Evolutionary conservation across 164 flowering plant species (phyloP).

Genomic region (Umbellularia californica): DNA sequence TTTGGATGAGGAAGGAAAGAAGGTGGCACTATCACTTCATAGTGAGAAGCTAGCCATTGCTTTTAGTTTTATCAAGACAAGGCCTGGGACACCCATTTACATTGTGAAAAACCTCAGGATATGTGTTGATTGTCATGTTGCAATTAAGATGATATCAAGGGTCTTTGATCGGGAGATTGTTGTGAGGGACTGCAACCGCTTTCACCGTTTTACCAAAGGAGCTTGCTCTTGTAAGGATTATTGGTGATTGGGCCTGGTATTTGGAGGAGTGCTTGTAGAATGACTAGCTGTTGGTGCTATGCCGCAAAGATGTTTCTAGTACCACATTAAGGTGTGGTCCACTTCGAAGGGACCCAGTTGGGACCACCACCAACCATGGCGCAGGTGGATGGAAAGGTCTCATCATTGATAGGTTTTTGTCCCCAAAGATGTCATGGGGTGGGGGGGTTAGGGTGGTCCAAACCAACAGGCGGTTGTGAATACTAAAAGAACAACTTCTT

Average conservation of each 20-base stretch:
- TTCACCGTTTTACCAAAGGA: slow-evolving; percentile 31
- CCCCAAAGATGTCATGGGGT: no score
- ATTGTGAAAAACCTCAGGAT: slow-evolving; percentile 35
- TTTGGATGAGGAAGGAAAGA: slow-evolving; percentile 38
- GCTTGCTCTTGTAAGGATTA: slow-evolving; percentile 36
- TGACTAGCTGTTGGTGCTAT: background rate
- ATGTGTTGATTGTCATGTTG: slow-evolving; percentile 35
- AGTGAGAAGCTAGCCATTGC: slow-evolving; percentile 36
- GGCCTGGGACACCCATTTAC: slow-evolving; percentile 23
- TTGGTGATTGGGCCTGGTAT: slow-evolving; percentile 10
- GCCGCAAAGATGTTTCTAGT: background rate
- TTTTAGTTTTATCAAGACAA: slow-evolving; percentile 22
- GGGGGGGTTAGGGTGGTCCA: no score
- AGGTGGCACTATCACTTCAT: slow-evolving; percentile 24
- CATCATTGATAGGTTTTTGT: no score
- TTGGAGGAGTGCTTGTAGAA: background rate
- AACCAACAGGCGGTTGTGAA: no score
- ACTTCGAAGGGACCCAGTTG: no score
- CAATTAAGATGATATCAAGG: slow-evolving; percentile 30
- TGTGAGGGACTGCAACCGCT: slow-evolving; percentile 31
- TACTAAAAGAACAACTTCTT: no score
- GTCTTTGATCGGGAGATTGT: slow-evolving; percentile 27
- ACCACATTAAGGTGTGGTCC: no score
- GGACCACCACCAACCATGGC: no score
- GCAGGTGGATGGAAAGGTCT: no score